These are phyloP conservation scores for Saturnispora besseyi DNA, from an alignment of 805 yeast genomes.

Conservation along the genomic window DNA sequence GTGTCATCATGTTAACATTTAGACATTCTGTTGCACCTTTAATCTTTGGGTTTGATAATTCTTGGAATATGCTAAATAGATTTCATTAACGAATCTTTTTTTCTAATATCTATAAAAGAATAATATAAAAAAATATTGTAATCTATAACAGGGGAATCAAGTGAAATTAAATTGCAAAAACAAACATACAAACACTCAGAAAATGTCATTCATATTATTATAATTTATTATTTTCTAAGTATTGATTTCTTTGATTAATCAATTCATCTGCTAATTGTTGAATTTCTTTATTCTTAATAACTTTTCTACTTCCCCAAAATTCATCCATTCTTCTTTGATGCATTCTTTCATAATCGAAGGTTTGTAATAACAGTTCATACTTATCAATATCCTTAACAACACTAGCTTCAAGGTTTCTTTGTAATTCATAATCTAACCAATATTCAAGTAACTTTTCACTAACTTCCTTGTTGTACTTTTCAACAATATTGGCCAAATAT, in stretches of 20 bases:
- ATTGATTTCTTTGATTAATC: slow-evolving; percentile 35
- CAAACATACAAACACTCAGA: background rate
- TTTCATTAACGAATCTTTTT: slow-evolving; percentile 12
- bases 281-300: slow-evolving; percentile 66
- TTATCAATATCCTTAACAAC: slow-evolving; percentile 93
- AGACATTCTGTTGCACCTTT: slow-evolving; percentile 83
- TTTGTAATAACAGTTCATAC: slow-evolving; percentile 74
- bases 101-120: background rate
- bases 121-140: background rate
- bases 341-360: slow-evolving; percentile 73
- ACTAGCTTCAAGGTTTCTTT: slow-evolving; percentile 70
- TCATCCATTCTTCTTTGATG: slow-evolving; percentile 55
- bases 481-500: slow-evolving; percentile 51
- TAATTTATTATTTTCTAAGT: slow-evolving; percentile 24
- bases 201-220: background rate
- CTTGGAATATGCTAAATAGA: slow-evolving; percentile 32
- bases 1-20: slow-evolving; percentile 53
- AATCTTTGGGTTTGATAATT: slow-evolving; percentile 83
- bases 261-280: slow-evolving; percentile 58
- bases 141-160: background rate
- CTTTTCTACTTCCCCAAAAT: slow-evolving; percentile 52
- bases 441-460: slow-evolving; percentile 57
- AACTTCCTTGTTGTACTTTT: slow-evolving; percentile 54
- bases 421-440: slow-evolving; percentile 88
- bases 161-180: background rate